These are phyloP conservation scores for Cymbidium sinense DNA, from an alignment of 106 monocot genomes.

Conservation along the genomic window DNA sequence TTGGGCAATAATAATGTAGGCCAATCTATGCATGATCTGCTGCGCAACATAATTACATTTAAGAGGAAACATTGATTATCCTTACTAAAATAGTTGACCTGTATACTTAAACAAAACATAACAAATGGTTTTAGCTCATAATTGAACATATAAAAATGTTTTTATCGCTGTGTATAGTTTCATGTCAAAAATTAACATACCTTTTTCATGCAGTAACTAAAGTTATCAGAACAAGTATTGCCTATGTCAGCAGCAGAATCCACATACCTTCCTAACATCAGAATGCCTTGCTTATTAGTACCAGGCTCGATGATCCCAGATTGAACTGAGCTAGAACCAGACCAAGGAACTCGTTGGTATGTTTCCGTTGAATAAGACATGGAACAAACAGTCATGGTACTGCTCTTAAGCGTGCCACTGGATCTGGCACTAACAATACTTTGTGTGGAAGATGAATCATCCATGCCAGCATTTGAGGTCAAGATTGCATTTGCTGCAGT, in stretches of 20 bases:
- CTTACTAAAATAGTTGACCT: too few species aligned
- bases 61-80: not conserved
- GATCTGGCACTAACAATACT: constrained; percentile 58
- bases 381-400: constrained; percentile 23
- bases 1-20: not conserved
- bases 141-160: not conserved
- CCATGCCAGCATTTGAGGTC: constrained; percentile 18
- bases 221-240: constrained; percentile 33
- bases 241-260: constrained; percentile 20
- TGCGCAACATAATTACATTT: not conserved
- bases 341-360: constrained; percentile 22
- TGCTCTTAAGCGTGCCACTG: constrained; percentile 31
- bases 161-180: not conserved
- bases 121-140: not conserved
- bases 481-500: constrained; percentile 15
- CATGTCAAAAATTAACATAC: constrained; percentile 20
- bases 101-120: too few species aligned
- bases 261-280: constrained; percentile 21
- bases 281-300: constrained; percentile 28
- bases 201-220: constrained; percentile 43
- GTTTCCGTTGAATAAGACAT: constrained; percentile 21
- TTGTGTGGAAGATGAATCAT: constrained; percentile 35
- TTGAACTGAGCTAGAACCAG: constrained; percentile 18
- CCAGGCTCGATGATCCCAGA: constrained; percentile 14
- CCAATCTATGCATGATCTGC: not conserved